Conservation (phyloP, 768 basidiomycete species). For the Amanita pallidorosea region DNA sequence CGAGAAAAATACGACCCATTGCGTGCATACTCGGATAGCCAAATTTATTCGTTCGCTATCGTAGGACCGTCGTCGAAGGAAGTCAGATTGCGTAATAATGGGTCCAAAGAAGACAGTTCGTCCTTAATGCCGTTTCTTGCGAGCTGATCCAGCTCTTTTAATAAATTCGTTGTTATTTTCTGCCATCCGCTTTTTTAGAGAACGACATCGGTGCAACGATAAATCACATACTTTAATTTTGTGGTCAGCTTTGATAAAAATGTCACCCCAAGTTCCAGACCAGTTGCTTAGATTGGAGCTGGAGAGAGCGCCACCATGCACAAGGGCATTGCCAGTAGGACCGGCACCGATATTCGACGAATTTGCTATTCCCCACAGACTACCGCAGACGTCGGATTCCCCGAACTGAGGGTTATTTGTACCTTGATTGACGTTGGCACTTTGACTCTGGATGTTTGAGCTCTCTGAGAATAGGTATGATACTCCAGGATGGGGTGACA, state of each 20-base stretch:
- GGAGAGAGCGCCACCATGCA: conserved; percentile 17
- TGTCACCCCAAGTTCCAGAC: conserved; percentile 57
- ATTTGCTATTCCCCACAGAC: conserved; percentile 68
- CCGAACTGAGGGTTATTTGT: not conserved
- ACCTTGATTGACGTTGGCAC: conserved; percentile 10
- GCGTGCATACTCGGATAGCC: conserved; percentile 6
- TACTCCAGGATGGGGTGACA: conserved; percentile 74
- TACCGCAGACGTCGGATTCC: conserved; percentile 31
- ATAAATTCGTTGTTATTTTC: conserved; percentile 74
- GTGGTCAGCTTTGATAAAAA: conserved; percentile 69
- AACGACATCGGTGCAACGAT: not conserved
- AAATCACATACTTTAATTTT: conserved; percentile 63
- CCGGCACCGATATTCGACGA: conserved; percentile 13
- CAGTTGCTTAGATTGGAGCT: conserved; percentile 45
- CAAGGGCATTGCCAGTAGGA: conserved; percentile 11
- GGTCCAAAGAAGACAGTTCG: conserved; percentile 75
- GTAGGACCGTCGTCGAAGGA: conserved; percentile 20
- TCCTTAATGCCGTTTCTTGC: conserved; percentile 75
- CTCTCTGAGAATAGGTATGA: conserved; percentile 64
- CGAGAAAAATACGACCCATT: no score
- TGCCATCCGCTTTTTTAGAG: conserved; percentile 17
- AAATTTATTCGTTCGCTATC: conserved; percentile 13
- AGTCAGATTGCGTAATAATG: conserved; percentile 53
- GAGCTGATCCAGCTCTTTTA: conserved; percentile 79
- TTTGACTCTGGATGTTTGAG: conserved; percentile 10